Evolutionary conservation across 345 rosid genomes (phyloP).

Genomic region (Camelina laxa): DNA sequence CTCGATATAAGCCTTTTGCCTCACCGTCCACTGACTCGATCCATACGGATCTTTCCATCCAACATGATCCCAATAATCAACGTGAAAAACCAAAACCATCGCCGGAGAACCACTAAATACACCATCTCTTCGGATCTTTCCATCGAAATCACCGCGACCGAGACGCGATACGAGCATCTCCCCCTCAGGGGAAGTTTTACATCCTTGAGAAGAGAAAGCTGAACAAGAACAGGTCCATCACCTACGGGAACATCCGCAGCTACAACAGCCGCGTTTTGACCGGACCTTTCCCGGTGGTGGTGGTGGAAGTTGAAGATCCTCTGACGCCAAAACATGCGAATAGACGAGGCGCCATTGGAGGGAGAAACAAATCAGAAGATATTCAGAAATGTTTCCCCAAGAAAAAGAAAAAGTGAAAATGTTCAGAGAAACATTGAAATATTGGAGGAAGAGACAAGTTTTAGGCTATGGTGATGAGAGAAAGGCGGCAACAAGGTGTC

Average conservation of each 20-base stretch:
- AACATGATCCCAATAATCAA: constrained; percentile 85
- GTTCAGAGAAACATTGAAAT: constrained; percentile 24
- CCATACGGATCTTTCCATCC: constrained; percentile 96
- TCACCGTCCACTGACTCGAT: constrained; percentile 72
- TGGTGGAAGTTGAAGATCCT: constrained; percentile 34
- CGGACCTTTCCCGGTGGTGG: constrained; percentile 33
- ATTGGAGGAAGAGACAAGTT: neutral
- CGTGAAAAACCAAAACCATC: constrained; percentile 69
- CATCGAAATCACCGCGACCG: constrained; percentile 80
- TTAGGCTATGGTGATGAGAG: constrained; percentile 54
- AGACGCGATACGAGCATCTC: constrained; percentile 80
- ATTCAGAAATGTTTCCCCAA: constrained; percentile 39
- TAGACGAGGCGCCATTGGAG: constrained; percentile 69
- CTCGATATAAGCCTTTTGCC: constrained; percentile 87
- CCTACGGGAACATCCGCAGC: constrained; percentile 49
- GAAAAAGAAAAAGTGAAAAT: constrained; percentile 19
- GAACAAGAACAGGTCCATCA: constrained; percentile 67
- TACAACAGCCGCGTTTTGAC: constrained; percentile 22
- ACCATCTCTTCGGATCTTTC: constrained; percentile 34
- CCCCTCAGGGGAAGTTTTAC: constrained; percentile 76
- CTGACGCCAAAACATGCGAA: constrained; percentile 63
- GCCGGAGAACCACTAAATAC: constrained; percentile 57
- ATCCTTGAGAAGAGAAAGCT: constrained; percentile 89
- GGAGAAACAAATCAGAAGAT: constrained; percentile 30
- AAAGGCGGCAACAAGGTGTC: constrained; percentile 40